Evolutionary conservation across 768 basidiomycete species (phyloP).

Genomic region (Tubosaeta sp.): DNA sequence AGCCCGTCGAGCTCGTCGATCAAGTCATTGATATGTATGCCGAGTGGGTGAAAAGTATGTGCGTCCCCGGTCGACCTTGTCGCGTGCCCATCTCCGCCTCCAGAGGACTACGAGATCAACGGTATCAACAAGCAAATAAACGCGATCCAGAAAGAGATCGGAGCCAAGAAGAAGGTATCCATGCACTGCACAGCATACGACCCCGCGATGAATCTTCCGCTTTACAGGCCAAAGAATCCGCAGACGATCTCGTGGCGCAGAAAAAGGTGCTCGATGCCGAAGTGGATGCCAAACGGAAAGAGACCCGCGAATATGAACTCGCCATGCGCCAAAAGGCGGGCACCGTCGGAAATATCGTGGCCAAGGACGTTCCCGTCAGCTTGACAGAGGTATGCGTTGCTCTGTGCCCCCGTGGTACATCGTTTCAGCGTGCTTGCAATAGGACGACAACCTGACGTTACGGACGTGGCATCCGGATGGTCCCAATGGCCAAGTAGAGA

Average conservation of each 20-base stretch:
- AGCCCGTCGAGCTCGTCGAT: conserved; percentile 88
- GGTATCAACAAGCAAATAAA: conserved; percentile 79
- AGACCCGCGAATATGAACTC: conserved; percentile 69
- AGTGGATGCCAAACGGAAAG: conserved; percentile 71
- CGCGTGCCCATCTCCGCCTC: neutral
- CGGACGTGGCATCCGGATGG: conserved; percentile 86
- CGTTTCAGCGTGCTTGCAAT: neutral
- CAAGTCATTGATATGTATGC: conserved; percentile 89
- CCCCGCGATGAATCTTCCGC: neutral
- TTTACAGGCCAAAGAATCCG: conserved; percentile 81
- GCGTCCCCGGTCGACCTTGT: neutral
- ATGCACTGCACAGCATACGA: neutral
- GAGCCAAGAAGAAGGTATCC: conserved; percentile 83
- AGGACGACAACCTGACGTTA: conserved; percentile 89
- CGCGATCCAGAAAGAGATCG: conserved; percentile 91
- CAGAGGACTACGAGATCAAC: conserved; percentile 87
- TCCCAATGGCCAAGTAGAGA: conserved; percentile 65
- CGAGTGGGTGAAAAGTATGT: conserved; percentile 91
- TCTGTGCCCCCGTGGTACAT: neutral
- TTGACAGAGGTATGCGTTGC: conserved; percentile 64
- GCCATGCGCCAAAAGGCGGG: conserved; percentile 78
- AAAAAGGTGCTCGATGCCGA: conserved; percentile 85
- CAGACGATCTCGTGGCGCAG: conserved; percentile 78
- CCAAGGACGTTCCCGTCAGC: conserved; percentile 80
- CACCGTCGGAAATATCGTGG: conserved; percentile 90